Conservation (phyloP, 495 filamentous ascomycete species). For the Talaromyces wortmannii region DNA sequence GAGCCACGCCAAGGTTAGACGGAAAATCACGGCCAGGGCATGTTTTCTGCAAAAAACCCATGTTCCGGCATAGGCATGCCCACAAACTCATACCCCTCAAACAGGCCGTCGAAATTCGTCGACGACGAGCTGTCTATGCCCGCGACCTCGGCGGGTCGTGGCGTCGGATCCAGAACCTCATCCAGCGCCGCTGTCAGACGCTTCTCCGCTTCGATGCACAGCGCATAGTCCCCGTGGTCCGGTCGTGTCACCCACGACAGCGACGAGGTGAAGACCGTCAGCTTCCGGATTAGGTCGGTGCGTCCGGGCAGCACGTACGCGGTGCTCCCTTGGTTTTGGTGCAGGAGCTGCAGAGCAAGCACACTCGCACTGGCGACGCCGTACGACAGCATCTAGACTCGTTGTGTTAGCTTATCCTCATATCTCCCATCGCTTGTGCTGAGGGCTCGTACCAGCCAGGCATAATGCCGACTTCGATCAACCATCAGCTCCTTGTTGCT, state of each 20-base stretch:
- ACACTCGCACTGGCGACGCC: conserved; percentile 52
- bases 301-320: conserved; percentile 33
- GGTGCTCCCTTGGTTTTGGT: conserved; percentile 39
- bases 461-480: conserved; percentile 43
- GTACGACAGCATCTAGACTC: conserved; percentile 25
- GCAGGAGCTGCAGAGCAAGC: conserved; percentile 53
- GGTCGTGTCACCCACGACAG: conserved; percentile 47
- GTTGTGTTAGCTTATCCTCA: neutral
- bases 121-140: neutral
- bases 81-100: neutral
- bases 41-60: neutral
- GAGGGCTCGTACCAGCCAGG: conserved; percentile 38
- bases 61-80: neutral
- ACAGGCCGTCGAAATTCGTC: neutral
- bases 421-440: neutral
- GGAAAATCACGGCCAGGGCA: neutral
- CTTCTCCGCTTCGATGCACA: conserved; percentile 40
- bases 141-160: neutral
- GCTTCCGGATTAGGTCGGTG: conserved; percentile 54
- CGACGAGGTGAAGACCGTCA: conserved; percentile 53
- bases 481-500: conserved; percentile 38
- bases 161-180: conserved; percentile 29
- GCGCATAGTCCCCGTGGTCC: conserved; percentile 43
- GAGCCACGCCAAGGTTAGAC: neutral
- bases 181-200: conserved; percentile 35